Conservation (phyloP, 1,284 basidiomycete genomes). For the Microbotryum intermedium region DNA sequence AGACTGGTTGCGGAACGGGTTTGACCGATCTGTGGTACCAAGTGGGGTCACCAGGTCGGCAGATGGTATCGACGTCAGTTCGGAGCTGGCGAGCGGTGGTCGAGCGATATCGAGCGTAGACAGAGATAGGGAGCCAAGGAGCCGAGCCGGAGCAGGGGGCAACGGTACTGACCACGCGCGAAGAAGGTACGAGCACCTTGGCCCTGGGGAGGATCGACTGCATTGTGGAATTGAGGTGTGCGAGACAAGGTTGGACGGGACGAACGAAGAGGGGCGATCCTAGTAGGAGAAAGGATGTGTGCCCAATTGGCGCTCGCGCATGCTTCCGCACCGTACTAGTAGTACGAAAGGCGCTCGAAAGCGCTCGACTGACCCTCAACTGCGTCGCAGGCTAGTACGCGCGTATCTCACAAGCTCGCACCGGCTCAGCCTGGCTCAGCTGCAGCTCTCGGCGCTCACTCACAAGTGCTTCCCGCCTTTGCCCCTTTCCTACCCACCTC, state of each 20-base stretch:
- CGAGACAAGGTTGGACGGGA: not conserved
- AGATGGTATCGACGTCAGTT: not conserved
- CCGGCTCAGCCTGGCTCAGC: too few relatives aligned
- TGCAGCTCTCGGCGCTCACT: not conserved
- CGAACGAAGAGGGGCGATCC: not conserved
- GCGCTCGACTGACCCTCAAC: too few relatives aligned
- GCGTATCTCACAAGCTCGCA: too few relatives aligned
- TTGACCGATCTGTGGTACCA: slow-evolving; percentile 11
- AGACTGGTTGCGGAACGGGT: slow-evolving; percentile 25
- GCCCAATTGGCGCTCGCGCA: too few relatives aligned
- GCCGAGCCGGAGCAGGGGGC: not conserved
- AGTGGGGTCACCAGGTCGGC: not conserved
- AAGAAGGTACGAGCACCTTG: slow-evolving; percentile 5
- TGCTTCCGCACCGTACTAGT: too few relatives aligned
- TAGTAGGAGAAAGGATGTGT: too few relatives aligned
- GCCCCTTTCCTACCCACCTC: slow-evolving; percentile 5
- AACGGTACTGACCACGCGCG: not conserved
- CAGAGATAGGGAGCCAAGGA: not conserved
- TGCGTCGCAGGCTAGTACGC: too few relatives aligned
- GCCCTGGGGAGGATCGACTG: slow-evolving; percentile 15
- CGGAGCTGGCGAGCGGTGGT: not conserved
- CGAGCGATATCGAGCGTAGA: not conserved
- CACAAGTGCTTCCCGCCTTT: slow-evolving; percentile 14
- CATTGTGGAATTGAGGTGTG: not conserved
- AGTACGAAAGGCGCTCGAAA: too few relatives aligned